Evolutionary conservation across 495 filamentous ascomycete species (phyloP), one percentile per base, ranked within the genome.

Genomic region (Xanthoparmelia taractica): DNA sequence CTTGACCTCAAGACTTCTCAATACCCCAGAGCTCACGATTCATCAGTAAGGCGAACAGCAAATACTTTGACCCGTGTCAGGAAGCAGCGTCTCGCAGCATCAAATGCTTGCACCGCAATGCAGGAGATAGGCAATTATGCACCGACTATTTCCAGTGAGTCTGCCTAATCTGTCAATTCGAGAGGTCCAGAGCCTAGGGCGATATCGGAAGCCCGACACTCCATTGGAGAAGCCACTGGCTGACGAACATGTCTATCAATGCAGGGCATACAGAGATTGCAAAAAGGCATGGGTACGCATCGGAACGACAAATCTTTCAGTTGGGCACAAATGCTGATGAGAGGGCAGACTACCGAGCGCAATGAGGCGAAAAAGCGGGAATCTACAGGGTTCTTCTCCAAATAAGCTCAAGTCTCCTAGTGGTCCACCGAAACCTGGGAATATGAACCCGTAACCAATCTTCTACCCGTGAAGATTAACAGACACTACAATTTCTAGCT

Each of bases 61-160:
- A 96, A 73, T 97, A 86, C 75, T 90, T 90, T 69, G 93, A 97
- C 70, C 93, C 93, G 18, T 97, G 93, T 72, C 92, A 97, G 71
- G 90, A 95, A 61, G 92, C 90, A n/a, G 93, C 94, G n/a, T 74
- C 84, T 55, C 80, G 84, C 64, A 96, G 91, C 73, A 82, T 96
- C 17, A 85, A 82, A 70, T 97, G 93, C 75, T 79, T 97, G 73
- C 85, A 89, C 67, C 84, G 93, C 29, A 97, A 97, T 75, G 85
- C 76, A 4, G 90, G 84, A 25, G 91, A 96, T 72, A 82, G 85
- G 59, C 80, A 87, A n/a, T 86, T 97, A 84, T 97, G 93, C 70
- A 75, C 76, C 57, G 94, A 97, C 73, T 97, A 94, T 73, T 97
- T 97, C 70, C 88, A 96, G 92, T 97, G 67, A 77, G 85, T 64